Base-by-base conservation (phyloP, 2,329 filamentous ascomycete genomes). In the Nannizziopsis barbatae region DNA sequence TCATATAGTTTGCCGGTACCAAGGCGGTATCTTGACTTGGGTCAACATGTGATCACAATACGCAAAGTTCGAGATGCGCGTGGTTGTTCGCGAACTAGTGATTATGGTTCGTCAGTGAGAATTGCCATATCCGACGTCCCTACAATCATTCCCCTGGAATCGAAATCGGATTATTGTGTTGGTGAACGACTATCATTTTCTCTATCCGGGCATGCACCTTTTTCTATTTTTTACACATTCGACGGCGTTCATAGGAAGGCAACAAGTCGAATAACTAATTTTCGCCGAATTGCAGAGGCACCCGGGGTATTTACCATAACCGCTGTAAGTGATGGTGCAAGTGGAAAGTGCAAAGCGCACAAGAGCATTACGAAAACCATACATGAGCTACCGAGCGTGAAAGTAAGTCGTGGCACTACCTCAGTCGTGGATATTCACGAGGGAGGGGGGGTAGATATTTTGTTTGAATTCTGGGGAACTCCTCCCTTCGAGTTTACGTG, bases 401-500 rank as follows among this genome's bases (percentile, higher is more conserved):
- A 83, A 56, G 86, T 98, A 56, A 90, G 84, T 60, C 85, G 86
- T 59, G 93, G 93, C 27, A 78, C 78, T 53, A 81, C 86, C 51
- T 79, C 81, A 5, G 80, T 84, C 56, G 82, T 93, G 32, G 92
- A 96, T 62, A 98, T 98, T 53, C 93, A 96, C 64, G 90, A 98
- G 71, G 92, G 92, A 57, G 88, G 88, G 53, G 85, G 93, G 63
- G 88, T 92, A 0, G 86, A 95, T 62, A 88, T 98, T 45, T 71
- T 87, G 6, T 96, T 98, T 58, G 86, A 95, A 59, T 98, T 98
- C 68, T 89, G 85, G 72, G 92, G 93, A 49, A 89, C 86, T 5
- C 88, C 92, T 53, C 92, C 92, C 1, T 98, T 98, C 60, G 92
- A 96, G 67, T 98, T 96, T 63, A 95, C 90, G 50, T 75, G 65